Percentiles rank a stretch among this genome's conserved stretches.
Conservation (phyloP, 306 rosid species). For the Pachyrhizus erosus region DNA sequence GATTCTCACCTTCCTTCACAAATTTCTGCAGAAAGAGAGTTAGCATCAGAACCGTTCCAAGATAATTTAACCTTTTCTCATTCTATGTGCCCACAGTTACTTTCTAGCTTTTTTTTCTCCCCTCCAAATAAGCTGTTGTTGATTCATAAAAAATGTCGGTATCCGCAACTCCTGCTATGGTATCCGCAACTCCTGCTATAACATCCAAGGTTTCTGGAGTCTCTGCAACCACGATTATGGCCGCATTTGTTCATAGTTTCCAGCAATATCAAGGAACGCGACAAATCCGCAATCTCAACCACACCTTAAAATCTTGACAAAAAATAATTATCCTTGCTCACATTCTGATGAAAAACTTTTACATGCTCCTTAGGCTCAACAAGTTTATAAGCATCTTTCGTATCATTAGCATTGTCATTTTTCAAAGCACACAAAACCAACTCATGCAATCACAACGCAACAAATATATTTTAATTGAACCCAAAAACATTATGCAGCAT, state of each 20-base stretch:
- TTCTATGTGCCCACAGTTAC: neutral
- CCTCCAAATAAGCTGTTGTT: neutral
- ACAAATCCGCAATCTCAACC: too few relatives aligned
- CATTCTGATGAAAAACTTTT: neutral
- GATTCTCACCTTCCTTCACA: slow-evolving; percentile 36
- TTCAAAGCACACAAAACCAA: neutral
- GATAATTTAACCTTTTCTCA: neutral
- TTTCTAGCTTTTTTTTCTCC: neutral
- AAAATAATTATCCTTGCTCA: neutral
- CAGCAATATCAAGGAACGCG: too few relatives aligned
- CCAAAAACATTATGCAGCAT: neutral
- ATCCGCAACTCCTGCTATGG: too few relatives aligned
- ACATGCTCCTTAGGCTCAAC: neutral
- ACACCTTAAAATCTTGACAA: neutral
- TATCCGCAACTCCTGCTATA: neutral
- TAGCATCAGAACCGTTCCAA: slow-evolving; percentile 6
- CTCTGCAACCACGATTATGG: neutral
- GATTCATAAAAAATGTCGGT: neutral
- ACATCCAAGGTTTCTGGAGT: neutral
- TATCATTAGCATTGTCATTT: slow-evolving; percentile 13
- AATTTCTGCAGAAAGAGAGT: neutral
- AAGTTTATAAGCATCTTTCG: neutral
- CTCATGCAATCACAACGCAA: neutral
- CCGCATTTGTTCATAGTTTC: too few relatives aligned
- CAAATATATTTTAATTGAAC: neutral